Percentiles rank a stretch among this genome's conserved stretches.
Evolutionary conservation across 2,329 filamentous ascomycete genomes (phyloP).

Genomic region (Dactylella cylindrospora): DNA sequence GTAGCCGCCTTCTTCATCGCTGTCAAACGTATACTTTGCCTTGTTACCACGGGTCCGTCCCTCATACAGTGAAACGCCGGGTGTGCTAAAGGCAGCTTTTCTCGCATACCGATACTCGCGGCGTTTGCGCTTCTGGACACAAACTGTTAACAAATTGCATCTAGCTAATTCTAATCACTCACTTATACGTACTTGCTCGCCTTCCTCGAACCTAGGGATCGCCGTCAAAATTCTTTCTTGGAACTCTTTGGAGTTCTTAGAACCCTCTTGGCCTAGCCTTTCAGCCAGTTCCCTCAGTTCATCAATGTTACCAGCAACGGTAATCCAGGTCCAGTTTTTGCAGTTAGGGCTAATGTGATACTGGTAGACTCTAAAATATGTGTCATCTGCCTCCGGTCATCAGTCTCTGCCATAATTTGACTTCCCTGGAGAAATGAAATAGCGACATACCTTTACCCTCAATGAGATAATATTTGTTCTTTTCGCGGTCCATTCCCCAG

Average conservation of each 20-base stretch:
- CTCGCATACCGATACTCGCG: constrained; percentile 86
- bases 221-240: constrained; percentile 75
- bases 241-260: constrained; percentile 75
- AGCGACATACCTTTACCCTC: constrained; percentile 63
- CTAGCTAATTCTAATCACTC: not conserved
- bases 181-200: constrained; percentile 70
- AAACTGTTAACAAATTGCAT: constrained; percentile 1
- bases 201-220: constrained; percentile 86
- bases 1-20: constrained; percentile 74
- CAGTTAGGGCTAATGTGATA: constrained; percentile 78
- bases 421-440: not conserved
- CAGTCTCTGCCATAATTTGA: not conserved
- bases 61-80: constrained; percentile 90
- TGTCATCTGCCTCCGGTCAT: constrained; percentile 66
- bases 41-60: constrained; percentile 94
- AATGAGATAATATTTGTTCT: constrained; percentile 88
- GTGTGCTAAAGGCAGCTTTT: constrained; percentile 84
- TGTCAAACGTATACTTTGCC: constrained; percentile 93
- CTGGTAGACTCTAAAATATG: constrained; percentile 86
- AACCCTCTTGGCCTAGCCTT: constrained; percentile 72
- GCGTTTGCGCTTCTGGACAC: constrained; percentile 76
- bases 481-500: constrained; percentile 87
- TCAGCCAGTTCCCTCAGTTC: constrained; percentile 74
- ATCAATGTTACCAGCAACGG: constrained; percentile 84
- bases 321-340: constrained; percentile 81